Evolutionary conservation across 805 yeast genomes (phyloP), one percentile per base, ranked within the genome.

Genomic region (Lachancea meyersii): DNA sequence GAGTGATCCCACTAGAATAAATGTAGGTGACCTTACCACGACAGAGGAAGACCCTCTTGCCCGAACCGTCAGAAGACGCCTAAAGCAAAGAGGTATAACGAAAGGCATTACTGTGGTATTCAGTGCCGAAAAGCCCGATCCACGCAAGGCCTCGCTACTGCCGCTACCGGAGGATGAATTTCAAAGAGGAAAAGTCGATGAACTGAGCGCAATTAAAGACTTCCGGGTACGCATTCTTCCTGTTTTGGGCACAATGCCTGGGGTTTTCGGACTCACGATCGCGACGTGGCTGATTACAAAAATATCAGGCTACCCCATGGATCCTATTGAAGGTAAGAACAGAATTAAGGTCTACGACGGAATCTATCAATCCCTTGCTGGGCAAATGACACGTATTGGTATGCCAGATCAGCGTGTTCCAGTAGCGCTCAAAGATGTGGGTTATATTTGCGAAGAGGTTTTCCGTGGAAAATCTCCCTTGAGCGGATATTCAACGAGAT

Each of bases 241-340:
- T 0, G 99, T 93, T 0, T 67, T 93, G 49, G 97, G 98, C 3
- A 86, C 98, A 0, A 79, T 93, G 82, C 99, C 99, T 1, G 97
- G 93, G 8, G 82, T 91, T 65, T 93, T 93, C 68, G 99, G 97
- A 1, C 72, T 93, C 37, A 77, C 96, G 0, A 75, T 91, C 44
- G 94, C 96, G 2, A 83, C 96, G 0, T 81, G 86, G 65, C 69
- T 93, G 18, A 64, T 93, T 27, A 84, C 95, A 1, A 65, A 74
- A 3, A 79, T 87, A 7, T 79, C 95, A 1, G 96, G 93, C 1
- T 93, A 93, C 60, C 93, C 94, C 19, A 78, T 82, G 41, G 96
- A 91, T 48, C 93, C 95, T 39, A 77, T 86, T 33, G 95, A 87
- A 52, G 96, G 95, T 7, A 88, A 87, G 60, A 85, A 85, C 60